Evolutionary conservation across 345 rosid species (phyloP), one percentile per base, ranked within the genome.

Genomic region (Gossypium bickii): DNA sequence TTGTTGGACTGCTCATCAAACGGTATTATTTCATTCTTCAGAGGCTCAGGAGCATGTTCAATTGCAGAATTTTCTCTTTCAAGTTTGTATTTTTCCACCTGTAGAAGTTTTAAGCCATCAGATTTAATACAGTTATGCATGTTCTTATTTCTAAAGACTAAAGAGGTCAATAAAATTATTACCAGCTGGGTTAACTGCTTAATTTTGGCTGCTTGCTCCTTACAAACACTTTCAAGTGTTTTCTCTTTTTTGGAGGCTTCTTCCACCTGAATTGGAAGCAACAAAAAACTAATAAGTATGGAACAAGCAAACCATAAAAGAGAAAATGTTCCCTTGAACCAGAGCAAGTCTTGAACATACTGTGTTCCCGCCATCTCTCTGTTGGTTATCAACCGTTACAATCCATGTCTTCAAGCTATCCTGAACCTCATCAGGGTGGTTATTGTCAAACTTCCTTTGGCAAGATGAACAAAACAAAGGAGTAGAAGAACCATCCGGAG

Each of bases 191-290:
- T 91, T 62, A 95, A 84, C 83, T 82, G 84, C 84, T 91, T 87
- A 79, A 95, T 91, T 85, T 86, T 86, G 71, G 90, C 90, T 73
- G 89, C 96, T 82, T 95, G 97, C 79, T 90, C 89, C 79, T 38
- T 62, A 73, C 96, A 93, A 67, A 87, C 25, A 20, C 51, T 83
- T 89, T 95, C 89, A 48, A 95, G 96, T 82, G 88, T 92, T 56
- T 80, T 77, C 80, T 76, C 87, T 79, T 83, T 89, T 72, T 80
- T 82, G 18, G 24, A 45, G 74, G 85, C 80, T 45, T 79, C 84
- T 64, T 63, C 78, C 69, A 57, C 87, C 98, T 93, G 90, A 61
- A 76, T 45, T 11, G 80, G 55, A 74, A 78, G 51, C 71, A 67
- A 44, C 62, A 62, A 67, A 62, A 67, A 41, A 70, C 53, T 56